Evolutionary conservation across 169 alveolate genomes (phyloP), one percentile per base, ranked within the genome.

Genomic region (Plasmodium malariae): DNA sequence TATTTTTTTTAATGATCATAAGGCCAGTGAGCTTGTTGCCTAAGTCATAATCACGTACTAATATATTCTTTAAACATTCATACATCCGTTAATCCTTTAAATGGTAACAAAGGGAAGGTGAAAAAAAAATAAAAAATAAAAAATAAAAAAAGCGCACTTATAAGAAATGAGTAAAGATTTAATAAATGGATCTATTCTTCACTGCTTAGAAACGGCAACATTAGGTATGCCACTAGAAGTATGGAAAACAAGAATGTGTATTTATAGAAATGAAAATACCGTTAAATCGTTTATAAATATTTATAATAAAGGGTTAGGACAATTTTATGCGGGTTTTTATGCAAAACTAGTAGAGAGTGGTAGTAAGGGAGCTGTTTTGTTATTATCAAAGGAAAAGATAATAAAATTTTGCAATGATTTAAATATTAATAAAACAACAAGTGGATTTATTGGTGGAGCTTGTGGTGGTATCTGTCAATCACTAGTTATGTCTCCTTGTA

Each of bases 231-330:
- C 96, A 12, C 80, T 94, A 11, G 96, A 94, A 72, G 95, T 87
- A 12, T 94, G 96, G 96, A 94, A 94, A 67, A 94, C 96, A 43
- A 74, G 95, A 40, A 94, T 94, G 96, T 95, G 95, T n/a, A 62
- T 95, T 91, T 91, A 85, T 59, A 68, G 95, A 30, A 78, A 76
- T 40, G 95, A 93, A 67, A 59, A 85, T 62, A 94, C 96, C 1
- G 14, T 94, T 7, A 80, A 40, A 70, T 85, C 96, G 9, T 90
- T 91, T 30, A 14, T 0, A 62, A 69, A 63, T 19, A 78, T 94
- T 36, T 93, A 87, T 49, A 86, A 78, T 36, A 45, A 89, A 32
- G 96, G 96, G 12, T 43, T 88, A 19, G 92, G 92, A 5, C 92
- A 93, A 21, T 94, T 88, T 73, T 94, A 95, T 93, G 93, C 87